Base-by-base conservation (phyloP, 805 yeast species). In the Dipodascus geniculatus region DNA sequence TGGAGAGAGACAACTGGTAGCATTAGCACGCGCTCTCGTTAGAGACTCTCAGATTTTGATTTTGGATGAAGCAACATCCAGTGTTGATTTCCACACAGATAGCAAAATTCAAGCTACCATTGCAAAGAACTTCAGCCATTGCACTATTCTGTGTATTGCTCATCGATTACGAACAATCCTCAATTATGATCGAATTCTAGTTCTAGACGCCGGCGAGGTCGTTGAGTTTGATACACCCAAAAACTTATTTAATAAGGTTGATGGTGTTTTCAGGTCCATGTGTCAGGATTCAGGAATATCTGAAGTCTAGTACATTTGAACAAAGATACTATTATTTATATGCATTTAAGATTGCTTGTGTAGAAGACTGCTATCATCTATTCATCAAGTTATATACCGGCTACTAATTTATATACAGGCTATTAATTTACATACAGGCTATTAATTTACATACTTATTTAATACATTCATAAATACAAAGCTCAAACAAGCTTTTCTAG, bases 41-140 rank as follows among this genome's bases (percentile, higher is more conserved):
- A 74, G 87, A 55, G 74, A 75, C 47, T 69, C 84, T 16, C 80
- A 75, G 61, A 78, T 85, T 52, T 67, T 85, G 52, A 77, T 85
- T 51, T 66, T 85, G 56, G 91, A 85, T 65, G 91, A 85, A 66
- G 90, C 90, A 2, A 85, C 91, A 0, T 82, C 89, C 0, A 76
- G 82, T 51, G 90, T 85, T 22, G 91, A 85, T 65, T 80, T 80
- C 63, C 83, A 80, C 60, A 85, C 91, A 0, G 91, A 85, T 67
- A 71, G 77, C 20, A 74, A 78, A 63, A 79, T 85, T 58, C 91
- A 85, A 65, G 54, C 65, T 0, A 81, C 85, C 2, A 83, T 85
- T 59, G 72, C 72, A 0, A 63, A 65, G 3, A 86, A 83, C 59
- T 85, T 85, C 63, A 64, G 68, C 9, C 68, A 76, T 48, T 82